Evolutionary conservation across 805 yeast genomes (phyloP), one percentile per base, ranked within the genome.

Genomic region (Kodamaea kakaduensis): DNA sequence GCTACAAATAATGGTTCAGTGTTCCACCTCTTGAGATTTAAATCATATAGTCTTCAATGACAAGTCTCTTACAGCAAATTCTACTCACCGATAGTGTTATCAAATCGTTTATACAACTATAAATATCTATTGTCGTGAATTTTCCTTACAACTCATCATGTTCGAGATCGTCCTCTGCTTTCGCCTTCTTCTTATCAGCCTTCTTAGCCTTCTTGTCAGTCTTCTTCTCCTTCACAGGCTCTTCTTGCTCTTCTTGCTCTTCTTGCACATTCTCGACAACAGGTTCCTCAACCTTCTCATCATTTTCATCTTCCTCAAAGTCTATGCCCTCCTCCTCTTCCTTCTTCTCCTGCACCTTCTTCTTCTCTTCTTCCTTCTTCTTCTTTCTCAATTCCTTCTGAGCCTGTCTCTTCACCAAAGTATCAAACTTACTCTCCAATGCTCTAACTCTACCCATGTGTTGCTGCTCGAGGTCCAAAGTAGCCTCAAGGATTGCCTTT

Each of bases 301-400:
- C 35, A 22, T 23, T 31, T 7, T 37, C 42, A 7, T 31, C 43
- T 9, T 17, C 37, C 16, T 32, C 47, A 4, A 18, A n/a, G 17
- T n/a, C 27, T 5, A 12, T 17, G 14, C 15, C 27, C 16, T 15
- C 33, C 10, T 42, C 45, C 16, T 32, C 36, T 22, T 32, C 45
- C n/a, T 40, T 46, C 29, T 42, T 48, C 32, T 50, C 46, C 24
- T 47, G 50, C 22, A 47, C 46, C 30, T 52, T 49, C 27, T 38
- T 42, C 36, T 45, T 42, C 30, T 50, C 47, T 25, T 45, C 53
- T 33, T 56, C 50, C 39, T 55, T 65, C 37, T 58, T 40, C 44
- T 57, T 56, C 26, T 54, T 55, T 44, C 61, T 59, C 25, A 48
- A 44, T 37, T 62, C 66, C 39, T 55, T 58, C 37, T 56, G 58